phyloP scores from a whole-genome alignment of 805 yeast species.

The Yarrowia yakushimensis region DNA sequence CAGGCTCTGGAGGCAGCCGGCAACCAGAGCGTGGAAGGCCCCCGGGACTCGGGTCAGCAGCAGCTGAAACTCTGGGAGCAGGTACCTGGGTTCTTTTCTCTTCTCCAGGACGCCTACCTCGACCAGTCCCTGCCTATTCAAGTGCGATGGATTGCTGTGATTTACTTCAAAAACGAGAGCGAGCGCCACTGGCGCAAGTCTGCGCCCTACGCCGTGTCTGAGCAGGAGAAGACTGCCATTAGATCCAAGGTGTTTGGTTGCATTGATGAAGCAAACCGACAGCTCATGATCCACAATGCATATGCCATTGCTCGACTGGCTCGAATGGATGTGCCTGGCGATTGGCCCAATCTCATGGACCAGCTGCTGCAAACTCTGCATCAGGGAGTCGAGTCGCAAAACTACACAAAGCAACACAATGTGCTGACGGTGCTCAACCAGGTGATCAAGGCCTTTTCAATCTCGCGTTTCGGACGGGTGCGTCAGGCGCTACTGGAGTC shows the following conservation, averaged over 20 bases:
- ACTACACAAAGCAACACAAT: conserved; percentile 52
- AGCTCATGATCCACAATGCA: conserved; percentile 77
- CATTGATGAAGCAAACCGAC: conserved; percentile 67
- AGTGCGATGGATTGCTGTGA: conserved; percentile 80
- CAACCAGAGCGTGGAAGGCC: conserved; percentile 35
- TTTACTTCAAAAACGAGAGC: conserved; percentile 82
- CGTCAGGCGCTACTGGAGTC: conserved; percentile 72
- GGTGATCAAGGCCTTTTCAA: conserved; percentile 65
- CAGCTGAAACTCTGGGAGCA: conserved; percentile 69
- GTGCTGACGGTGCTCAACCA: conserved; percentile 68
- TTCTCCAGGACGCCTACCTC: conserved; percentile 58
- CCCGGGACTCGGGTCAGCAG: conserved; percentile 65
- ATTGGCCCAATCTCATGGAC: conserved; percentile 81
- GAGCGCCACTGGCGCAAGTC: conserved; percentile 81
- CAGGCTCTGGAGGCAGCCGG: conserved; percentile 48
- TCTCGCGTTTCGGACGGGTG: conserved; percentile 80
- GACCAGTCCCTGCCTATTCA: conserved; percentile 58
- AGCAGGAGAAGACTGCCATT: conserved; percentile 69
- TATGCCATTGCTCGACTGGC: conserved; percentile 75
- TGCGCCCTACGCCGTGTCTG: conserved; percentile 50
- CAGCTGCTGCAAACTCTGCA: conserved; percentile 39
- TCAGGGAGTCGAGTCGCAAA: conserved; percentile 45
- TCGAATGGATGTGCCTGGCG: conserved; percentile 78
- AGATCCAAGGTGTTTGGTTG: conserved; percentile 54
- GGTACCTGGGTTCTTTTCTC: conserved; percentile 54